Conservation (phyloP, 2,329 filamentous ascomycete genomes). For the Colletotrichum tropicale region DNA sequence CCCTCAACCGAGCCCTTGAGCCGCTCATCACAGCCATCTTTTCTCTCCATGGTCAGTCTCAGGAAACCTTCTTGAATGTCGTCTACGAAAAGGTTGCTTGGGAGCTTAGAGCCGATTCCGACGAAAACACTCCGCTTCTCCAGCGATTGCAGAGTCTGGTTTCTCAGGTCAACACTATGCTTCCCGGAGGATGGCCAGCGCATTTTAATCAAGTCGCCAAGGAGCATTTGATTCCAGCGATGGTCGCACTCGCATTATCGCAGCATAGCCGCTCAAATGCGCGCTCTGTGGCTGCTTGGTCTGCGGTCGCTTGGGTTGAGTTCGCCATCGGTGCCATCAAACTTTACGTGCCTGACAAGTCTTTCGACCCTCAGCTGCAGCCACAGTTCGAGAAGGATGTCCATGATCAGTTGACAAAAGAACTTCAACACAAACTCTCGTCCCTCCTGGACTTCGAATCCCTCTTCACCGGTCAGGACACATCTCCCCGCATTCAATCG, state of each 20-base stretch:
- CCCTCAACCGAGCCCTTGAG: slow-evolving; percentile 54
- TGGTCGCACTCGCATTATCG: slow-evolving; percentile 48
- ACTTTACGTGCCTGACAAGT: slow-evolving; percentile 84
- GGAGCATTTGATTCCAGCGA: slow-evolving; percentile 49
- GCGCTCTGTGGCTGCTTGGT: not conserved
- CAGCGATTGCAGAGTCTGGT: not conserved
- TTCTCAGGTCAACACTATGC: slow-evolving; percentile 23
- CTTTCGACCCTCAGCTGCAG: slow-evolving; percentile 79
- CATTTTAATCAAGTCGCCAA: slow-evolving; percentile 42
- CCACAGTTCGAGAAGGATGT: slow-evolving; percentile 69
- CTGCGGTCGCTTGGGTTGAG: slow-evolving; percentile 70
- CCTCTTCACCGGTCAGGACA: slow-evolving; percentile 69
- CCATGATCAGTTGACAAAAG: slow-evolving; percentile 56
- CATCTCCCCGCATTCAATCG: slow-evolving; percentile 69
- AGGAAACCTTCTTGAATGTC: not conserved
- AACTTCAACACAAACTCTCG: slow-evolving; percentile 61
- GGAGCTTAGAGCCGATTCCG: not conserved
- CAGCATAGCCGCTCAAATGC: not conserved
- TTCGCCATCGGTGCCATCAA: slow-evolving; percentile 76
- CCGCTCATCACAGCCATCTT: slow-evolving; percentile 48
- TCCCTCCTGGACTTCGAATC: slow-evolving; percentile 70
- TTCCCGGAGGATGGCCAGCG: slow-evolving; percentile 41
- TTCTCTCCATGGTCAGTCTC: slow-evolving; percentile 37
- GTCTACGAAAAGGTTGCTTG: not conserved
- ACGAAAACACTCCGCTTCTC: not conserved